Base-by-base conservation (phyloP, 805 yeast species). In the Saturnispora ahearnii region DNA sequence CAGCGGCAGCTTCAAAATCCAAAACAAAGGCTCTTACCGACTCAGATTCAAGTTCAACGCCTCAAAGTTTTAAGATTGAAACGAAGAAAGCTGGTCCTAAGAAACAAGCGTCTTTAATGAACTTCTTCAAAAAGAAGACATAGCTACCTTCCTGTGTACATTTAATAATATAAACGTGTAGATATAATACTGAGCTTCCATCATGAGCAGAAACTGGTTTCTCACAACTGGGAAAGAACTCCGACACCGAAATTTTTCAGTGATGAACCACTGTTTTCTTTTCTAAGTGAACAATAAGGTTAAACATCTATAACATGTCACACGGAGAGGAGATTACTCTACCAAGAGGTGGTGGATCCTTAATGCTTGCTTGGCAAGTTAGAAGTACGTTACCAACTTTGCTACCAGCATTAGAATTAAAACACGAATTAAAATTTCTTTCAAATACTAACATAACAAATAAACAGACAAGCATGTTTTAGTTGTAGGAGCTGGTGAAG, bases 401-500 rank as follows among this genome's bases (percentile, higher is more conserved):
- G 37, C 37, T n/a, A 18, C 2, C 18, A 18, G 2, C 2, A 18
- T 18, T 18, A 18, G 18, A 18, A 18, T 18, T 18, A 18, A 18
- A 18, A 2, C 18, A 18, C 18, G 18, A 18, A 2, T 18, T 18
- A 18, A 18, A 18, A 18, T 18, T 18, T 18, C 18, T 28, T 1
- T 24, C 6, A 10, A 41, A 21, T 46, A 36, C 46, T 49, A 45
- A 41, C 42, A 26, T 18, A 28, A 15, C 5, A 28, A 38, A 8
- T 2, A 4, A 7, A 18, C 31, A 66, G 75, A 73, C 54, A 73
- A 73, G 44, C 86, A 77, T 56, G 86, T 84, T 13, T 69, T 86
- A 9, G 84, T 86, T 1, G 77, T 86, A 38, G 95, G 95, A 0
- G 88, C 84, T 6, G 87, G 87, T 10, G 84, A 79, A 44, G 95